phyloP scores from a whole-genome alignment of 306 rosid genomes.

The Crotalaria pallida region DNA sequence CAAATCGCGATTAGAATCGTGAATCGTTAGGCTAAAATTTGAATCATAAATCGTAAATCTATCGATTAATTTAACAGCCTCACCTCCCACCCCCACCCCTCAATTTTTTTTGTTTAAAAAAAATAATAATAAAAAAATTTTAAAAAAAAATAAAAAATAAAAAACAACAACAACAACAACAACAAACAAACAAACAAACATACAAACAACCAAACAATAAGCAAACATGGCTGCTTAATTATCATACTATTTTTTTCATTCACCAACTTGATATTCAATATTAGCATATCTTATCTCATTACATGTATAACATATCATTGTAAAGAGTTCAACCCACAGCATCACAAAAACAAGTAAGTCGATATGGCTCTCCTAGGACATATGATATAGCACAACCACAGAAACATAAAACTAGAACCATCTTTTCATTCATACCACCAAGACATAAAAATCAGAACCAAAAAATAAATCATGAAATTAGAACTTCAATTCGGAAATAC shows the following conservation, averaged over 20 bases:
- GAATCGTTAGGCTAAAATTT: too few species aligned
- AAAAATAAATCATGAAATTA: neutral
- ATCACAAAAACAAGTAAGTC: neutral
- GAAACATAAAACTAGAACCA: slow-evolving; percentile 1
- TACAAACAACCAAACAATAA: too few species aligned
- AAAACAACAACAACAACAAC: too few species aligned
- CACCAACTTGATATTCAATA: neutral
- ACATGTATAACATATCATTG: neutral
- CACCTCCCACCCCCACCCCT: neutral
- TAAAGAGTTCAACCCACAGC: neutral
- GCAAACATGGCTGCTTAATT: neutral
- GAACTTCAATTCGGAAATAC: slow-evolving; percentile 10
- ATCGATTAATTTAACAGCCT: too few species aligned
- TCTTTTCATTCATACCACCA: neutral
- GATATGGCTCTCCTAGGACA: neutral
- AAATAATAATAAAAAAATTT: too few species aligned
- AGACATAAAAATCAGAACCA: neutral
- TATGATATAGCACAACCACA: neutral
- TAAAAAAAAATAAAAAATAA: too few species aligned
- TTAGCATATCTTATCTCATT: neutral
- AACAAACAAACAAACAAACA: too few species aligned
- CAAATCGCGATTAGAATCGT: too few species aligned
- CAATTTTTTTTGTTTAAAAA: too few species aligned
- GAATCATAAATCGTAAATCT: too few species aligned
- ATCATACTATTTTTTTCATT: neutral